Percentiles rank a stretch among this genome's conserved stretches.
These are phyloP conservation scores for Penicillium coffeae DNA, from an alignment of 495 filamentous ascomycete genomes.

Conservation along the genomic window DNA sequence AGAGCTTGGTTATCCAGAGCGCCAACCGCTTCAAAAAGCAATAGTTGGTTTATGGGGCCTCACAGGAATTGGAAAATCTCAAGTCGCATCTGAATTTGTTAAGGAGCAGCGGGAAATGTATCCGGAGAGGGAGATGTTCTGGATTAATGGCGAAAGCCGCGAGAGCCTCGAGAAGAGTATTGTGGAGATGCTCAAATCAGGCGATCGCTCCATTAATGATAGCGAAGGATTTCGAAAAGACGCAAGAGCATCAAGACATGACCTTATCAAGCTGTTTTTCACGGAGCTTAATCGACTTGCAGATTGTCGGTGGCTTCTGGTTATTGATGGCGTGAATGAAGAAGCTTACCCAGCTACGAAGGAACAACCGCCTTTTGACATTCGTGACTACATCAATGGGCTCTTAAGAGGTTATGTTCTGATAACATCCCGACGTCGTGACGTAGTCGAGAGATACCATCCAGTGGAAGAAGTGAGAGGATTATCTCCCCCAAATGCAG, in stretches of 20 bases:
- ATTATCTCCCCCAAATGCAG: background rate
- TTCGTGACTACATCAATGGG: background rate
- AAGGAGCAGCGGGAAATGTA: background rate
- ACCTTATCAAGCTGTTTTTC: background rate
- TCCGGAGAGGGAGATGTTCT: background rate
- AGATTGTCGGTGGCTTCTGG: background rate
- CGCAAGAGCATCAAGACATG: background rate
- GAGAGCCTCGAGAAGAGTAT: background rate
- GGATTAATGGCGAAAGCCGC: background rate
- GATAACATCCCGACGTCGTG: background rate
- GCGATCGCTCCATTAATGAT: background rate
- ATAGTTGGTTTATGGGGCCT: background rate
- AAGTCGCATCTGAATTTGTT: background rate
- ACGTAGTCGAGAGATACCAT: constrained; percentile 1
- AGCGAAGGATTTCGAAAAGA: background rate
- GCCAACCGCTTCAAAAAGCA: background rate
- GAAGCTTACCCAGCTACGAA: background rate
- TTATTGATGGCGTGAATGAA: background rate
- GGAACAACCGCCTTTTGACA: background rate
- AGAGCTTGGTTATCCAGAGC: background rate
- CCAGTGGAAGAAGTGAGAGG: background rate
- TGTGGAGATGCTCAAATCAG: background rate
- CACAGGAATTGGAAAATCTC: background rate
- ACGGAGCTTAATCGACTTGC: background rate
- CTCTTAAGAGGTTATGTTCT: background rate